Evolutionary conservation across 2,329 filamentous ascomycete species (phyloP).

Genomic region (Fusarium secorum): DNA sequence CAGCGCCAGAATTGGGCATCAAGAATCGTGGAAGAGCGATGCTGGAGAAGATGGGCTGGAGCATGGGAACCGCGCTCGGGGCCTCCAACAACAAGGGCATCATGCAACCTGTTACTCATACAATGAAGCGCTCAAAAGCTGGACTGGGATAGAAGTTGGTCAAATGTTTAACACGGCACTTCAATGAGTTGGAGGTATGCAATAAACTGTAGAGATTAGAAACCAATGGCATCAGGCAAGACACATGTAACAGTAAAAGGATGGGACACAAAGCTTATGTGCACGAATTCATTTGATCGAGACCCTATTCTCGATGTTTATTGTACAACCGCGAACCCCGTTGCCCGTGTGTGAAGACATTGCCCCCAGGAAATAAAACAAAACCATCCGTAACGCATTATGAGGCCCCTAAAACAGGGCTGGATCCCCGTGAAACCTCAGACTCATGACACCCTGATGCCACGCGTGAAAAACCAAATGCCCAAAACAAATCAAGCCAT

Average conservation of each 20-base stretch:
- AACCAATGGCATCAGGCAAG: background rate
- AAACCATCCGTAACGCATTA: constrained; percentile 80
- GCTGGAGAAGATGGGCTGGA: constrained; percentile 98
- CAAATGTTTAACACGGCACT: background rate
- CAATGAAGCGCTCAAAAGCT: constrained; percentile 86
- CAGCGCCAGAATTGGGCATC: constrained; percentile 81
- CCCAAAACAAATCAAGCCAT: constrained; percentile 67
- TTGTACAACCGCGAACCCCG: constrained; percentile 78
- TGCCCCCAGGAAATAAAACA: constrained; percentile 70
- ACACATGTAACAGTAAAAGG: background rate
- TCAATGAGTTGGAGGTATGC: background rate
- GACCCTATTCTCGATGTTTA: constrained; percentile 71
- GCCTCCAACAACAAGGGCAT: constrained; percentile 87
- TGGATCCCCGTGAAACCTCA: constrained; percentile 56
- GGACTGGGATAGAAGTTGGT: constrained; percentile 70
- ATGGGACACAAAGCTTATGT: constrained; percentile 55
- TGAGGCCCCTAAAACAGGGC: constrained; percentile 58
- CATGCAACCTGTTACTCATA: constrained; percentile 81
- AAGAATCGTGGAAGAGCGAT: constrained; percentile 87
- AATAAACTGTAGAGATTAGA: background rate
- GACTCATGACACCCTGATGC: constrained; percentile 67
- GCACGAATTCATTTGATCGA: constrained; percentile 69
- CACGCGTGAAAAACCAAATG: constrained; percentile 60
- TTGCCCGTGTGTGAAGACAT: constrained; percentile 73
- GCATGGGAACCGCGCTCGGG: constrained; percentile 83